Conservation (phyloP, 768 basidiomycete species). For the Candolleomyces aberdarensis region DNA sequence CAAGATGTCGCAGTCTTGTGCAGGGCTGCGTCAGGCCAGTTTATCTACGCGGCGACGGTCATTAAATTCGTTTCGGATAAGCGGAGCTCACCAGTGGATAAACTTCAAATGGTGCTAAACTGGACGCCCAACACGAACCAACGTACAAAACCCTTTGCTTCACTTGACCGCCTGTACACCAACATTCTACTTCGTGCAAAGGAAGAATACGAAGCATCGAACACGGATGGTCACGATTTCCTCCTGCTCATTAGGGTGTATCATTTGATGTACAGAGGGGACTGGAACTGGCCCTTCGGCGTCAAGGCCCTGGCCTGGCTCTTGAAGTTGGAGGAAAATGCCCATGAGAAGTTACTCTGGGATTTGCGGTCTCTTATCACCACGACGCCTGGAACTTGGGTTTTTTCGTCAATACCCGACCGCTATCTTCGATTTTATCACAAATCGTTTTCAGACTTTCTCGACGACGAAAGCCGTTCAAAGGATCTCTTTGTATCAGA, state of each 20-base stretch:
- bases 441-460: background rate
- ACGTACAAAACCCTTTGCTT: background rate
- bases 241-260: background rate
- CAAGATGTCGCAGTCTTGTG: conserved; percentile 5
- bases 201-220: background rate
- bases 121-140: background rate
- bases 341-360: background rate
- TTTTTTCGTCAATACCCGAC: no score
- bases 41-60: conserved; percentile 12
- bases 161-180: conserved; percentile 8
- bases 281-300: no score
- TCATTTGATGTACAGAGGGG: background rate
- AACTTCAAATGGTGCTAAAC: background rate
- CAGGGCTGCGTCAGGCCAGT: conserved; percentile 10
- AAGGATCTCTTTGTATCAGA: background rate
- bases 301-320: no score
- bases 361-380: background rate
- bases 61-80: conserved; percentile 14
- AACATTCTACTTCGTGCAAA: background rate
- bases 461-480: background rate
- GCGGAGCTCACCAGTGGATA: background rate
- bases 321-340: background rate
- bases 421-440: background rate
- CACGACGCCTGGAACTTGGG: background rate
- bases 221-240: background rate